phyloP scores from a whole-genome alignment of 2,329 filamentous ascomycete species.

The Phyllosticta ampelicida region DNA sequence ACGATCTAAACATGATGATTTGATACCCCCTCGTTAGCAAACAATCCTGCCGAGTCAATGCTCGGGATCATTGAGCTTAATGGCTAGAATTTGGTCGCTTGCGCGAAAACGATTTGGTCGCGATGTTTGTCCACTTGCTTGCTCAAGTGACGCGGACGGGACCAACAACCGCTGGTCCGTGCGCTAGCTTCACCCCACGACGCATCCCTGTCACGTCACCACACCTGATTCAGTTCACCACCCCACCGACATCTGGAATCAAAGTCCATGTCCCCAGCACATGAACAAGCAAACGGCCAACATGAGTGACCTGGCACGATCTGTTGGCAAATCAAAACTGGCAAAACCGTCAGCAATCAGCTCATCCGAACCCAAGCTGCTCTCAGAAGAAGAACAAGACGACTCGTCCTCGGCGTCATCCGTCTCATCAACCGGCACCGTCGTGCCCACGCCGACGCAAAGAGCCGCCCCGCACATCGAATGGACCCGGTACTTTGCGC shows the following conservation, averaged over 20 bases:
- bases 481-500: constrained; percentile 86
- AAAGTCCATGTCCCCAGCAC: neutral
- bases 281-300: neutral
- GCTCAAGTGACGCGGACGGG: neutral
- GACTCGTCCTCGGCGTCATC: constrained; percentile 55
- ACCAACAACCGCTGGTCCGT: neutral
- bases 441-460: constrained; percentile 66
- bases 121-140: neutral
- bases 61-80: neutral
- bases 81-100: neutral
- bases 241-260: too few relatives aligned
- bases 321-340: constrained; percentile 68
- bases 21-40: constrained; percentile 9
- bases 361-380: constrained; percentile 39
- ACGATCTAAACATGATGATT: neutral
- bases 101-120: too few relatives aligned
- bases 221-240: neutral
- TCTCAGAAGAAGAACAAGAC: constrained; percentile 39
- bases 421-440: constrained; percentile 86
- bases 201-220: neutral
- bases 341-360: neutral
- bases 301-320: constrained; percentile 75
- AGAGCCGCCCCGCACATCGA: constrained; percentile 56
- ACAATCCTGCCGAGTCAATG: neutral
- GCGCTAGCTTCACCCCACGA: neutral